These are phyloP conservation scores for Coprinopsis marcescibilis DNA, from an alignment of 768 basidiomycete species.

Conservation along the genomic window DNA sequence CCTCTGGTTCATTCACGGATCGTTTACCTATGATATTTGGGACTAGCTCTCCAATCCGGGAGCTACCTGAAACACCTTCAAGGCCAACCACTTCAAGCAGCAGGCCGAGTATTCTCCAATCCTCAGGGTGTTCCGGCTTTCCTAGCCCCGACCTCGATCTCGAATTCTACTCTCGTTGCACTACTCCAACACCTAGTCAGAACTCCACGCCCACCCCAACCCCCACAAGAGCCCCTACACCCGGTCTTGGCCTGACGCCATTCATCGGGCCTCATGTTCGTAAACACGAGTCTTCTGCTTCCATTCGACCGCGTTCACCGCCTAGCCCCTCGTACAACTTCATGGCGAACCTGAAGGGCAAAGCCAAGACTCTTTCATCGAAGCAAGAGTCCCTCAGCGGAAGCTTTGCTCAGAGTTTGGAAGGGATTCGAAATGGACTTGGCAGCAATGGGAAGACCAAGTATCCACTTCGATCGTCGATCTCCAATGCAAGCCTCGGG, in stretches of 20 bases:
- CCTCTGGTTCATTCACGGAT: conserved; percentile 3
- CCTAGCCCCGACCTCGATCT: background rate
- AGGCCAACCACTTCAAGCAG: conserved; percentile 1
- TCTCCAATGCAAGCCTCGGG: conserved; percentile 9
- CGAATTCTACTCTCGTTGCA: background rate
- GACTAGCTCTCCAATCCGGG: background rate
- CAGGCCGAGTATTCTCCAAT: background rate
- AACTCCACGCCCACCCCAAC: conserved; percentile 8
- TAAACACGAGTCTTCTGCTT: conserved; percentile 5
- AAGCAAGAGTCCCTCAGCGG: conserved; percentile 12
- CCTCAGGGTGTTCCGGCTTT: background rate
- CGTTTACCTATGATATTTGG: background rate
- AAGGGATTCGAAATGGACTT: conserved; percentile 11
- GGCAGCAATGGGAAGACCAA: conserved; percentile 12
- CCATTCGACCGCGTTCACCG: background rate
- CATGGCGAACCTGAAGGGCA: conserved; percentile 8
- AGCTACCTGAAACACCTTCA: background rate
- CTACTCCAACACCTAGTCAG: conserved; percentile 1
- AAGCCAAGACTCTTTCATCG: conserved; percentile 7
- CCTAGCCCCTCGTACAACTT: conserved; percentile 3
- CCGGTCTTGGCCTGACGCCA: conserved; percentile 10
- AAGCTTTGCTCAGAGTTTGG: conserved; percentile 8
- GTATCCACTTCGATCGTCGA: conserved; percentile 12
- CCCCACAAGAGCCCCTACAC: conserved; percentile 9
- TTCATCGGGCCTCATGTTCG: conserved; percentile 11